Evolutionary conservation across 495 filamentous ascomycete species (phyloP), one percentile per base, ranked within the genome.

Genomic region (Penicillium robsamsonii): DNA sequence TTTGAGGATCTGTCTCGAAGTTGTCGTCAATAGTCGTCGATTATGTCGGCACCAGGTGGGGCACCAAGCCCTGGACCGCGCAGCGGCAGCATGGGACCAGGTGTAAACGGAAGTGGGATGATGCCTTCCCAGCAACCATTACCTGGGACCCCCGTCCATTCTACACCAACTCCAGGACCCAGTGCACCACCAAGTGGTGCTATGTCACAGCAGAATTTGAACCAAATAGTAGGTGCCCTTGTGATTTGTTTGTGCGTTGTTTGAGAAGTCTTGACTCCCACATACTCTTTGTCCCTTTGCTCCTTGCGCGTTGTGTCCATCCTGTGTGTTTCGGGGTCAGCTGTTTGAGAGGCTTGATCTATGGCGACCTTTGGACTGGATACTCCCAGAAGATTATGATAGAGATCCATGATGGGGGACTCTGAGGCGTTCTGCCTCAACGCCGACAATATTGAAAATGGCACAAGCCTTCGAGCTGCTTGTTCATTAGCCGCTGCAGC

Each of bases 181-280:
- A 71, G 58, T n/a, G 72, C 64, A 40, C 74, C 72, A 44, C 78
- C 59, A 44, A 70, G 63, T 59, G 81, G 71, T 57, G 80, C 62
- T 61, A 83, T 76, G 80, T 89, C 89, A 4, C 87, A 90, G 41
- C 92, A 95, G 60, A 96, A 96, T 65, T 70, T 98, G 8, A 98
- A 98, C 59, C 90, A 95, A 61, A 98, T 98, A 68, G 93, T 96
- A 81, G 79, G 89, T 79, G 29, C 58, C 15, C 48, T 11, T 11
- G 11, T 37, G 18, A 9, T 46, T 15, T 11, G 13, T 17, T 46
- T 46, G 9, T 18, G 9, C 3, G 0, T 17, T 38, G 4, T 29
- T 46, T 29, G 30, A 9, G 24, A 22, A 12, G 1, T 13, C 7
- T 29, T 54, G 20, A n/a, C 18, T 37, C 30, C 9, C 5, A 0